Evolutionary conservation across 208 protist genomes (phyloP).

Genomic region (Crithidia expoeki): DNA sequence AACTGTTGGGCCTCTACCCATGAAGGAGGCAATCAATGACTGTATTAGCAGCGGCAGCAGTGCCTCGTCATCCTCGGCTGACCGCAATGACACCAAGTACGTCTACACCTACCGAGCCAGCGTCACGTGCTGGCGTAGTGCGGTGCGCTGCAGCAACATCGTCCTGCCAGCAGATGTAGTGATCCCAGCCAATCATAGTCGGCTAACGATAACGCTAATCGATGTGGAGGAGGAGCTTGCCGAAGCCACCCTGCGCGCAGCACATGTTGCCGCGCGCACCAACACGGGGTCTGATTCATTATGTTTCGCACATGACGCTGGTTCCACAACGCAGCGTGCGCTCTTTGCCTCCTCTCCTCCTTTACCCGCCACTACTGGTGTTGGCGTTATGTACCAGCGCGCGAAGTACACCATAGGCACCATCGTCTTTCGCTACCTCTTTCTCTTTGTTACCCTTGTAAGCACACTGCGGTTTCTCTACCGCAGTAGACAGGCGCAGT

Average conservation of each 20-base stretch:
- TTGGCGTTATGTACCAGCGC: slow-evolving; percentile 75
- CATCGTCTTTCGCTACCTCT: slow-evolving; percentile 67
- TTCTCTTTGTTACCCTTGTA: slow-evolving; percentile 50
- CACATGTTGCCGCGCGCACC: too few relatives aligned
- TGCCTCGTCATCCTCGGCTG: background rate
- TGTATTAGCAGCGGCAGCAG: background rate
- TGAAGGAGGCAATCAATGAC: slow-evolving; percentile 1
- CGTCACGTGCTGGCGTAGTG: slow-evolving; percentile 49
- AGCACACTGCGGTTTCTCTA: slow-evolving; percentile 60
- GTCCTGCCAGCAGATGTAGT: slow-evolving; percentile 60
- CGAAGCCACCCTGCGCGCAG: slow-evolving; percentile 34
- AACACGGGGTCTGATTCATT: too few relatives aligned
- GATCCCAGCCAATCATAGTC: slow-evolving; percentile 40
- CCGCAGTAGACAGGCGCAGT: slow-evolving; percentile 25
- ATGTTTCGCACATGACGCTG: background rate
- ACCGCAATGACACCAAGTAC: slow-evolving; percentile 16
- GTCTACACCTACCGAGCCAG: slow-evolving; percentile 50
- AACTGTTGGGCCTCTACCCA: slow-evolving; percentile 16
- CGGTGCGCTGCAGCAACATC: slow-evolving; percentile 58
- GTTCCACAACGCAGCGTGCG: background rate
- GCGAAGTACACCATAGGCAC: slow-evolving; percentile 64
- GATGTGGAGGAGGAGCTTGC: slow-evolving; percentile 60
- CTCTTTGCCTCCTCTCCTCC: background rate
- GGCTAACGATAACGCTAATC: slow-evolving; percentile 63
- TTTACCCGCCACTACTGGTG: slow-evolving; percentile 24